A percentile compares a stretch with the other conserved stretches of the same genome.
Conservation (phyloP, 306 rosid species). For the Lagenaria siceraria region DNA sequence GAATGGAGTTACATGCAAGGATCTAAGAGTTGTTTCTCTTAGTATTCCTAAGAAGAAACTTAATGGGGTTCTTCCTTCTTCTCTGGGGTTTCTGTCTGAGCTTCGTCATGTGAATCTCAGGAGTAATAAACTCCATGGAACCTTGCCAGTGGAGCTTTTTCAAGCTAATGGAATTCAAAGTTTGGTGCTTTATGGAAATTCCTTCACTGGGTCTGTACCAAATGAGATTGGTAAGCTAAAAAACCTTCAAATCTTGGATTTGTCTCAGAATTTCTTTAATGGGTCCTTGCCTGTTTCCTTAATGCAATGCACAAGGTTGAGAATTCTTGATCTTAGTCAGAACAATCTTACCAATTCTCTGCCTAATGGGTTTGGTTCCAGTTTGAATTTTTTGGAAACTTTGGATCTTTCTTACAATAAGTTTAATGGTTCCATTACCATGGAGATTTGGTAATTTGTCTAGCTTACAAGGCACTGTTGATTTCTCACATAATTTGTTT, state of each 20-base stretch:
- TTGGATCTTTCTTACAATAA: slow-evolving; percentile 67
- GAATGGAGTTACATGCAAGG: slow-evolving; percentile 88
- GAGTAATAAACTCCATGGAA: slow-evolving; percentile 56
- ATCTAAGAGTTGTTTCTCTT: slow-evolving; percentile 56
- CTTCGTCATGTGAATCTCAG: slow-evolving; percentile 87
- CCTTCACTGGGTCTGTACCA: slow-evolving; percentile 73
- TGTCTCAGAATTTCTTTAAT: slow-evolving; percentile 62
- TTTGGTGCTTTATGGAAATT: slow-evolving; percentile 88
- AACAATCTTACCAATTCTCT: slow-evolving; percentile 69
- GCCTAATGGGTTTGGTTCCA: slow-evolving; percentile 54
- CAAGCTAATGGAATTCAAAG: slow-evolving; percentile 75
- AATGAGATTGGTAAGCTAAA: slow-evolving; percentile 62
- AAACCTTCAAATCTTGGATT: slow-evolving; percentile 78
- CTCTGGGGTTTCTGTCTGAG: slow-evolving; percentile 55
- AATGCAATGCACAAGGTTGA: slow-evolving; percentile 66
- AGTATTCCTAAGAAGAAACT: slow-evolving; percentile 80
- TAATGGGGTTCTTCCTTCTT: slow-evolving; percentile 61
- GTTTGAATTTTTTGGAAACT: slow-evolving; percentile 47
- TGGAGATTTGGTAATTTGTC: slow-evolving; percentile 73
- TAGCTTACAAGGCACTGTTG: slow-evolving; percentile 78
- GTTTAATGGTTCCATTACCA: slow-evolving; percentile 68
- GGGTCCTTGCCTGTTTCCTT: slow-evolving; percentile 61
- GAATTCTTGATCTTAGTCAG: slow-evolving; percentile 45
- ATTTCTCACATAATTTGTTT: slow-evolving; percentile 79
- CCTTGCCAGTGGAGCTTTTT: slow-evolving; percentile 57